A percentile compares a stretch with the other conserved stretches of the same genome.
Evolutionary conservation across 2,329 filamentous ascomycete species (phyloP).

Genomic region (Sclerotinia subarctica): DNA sequence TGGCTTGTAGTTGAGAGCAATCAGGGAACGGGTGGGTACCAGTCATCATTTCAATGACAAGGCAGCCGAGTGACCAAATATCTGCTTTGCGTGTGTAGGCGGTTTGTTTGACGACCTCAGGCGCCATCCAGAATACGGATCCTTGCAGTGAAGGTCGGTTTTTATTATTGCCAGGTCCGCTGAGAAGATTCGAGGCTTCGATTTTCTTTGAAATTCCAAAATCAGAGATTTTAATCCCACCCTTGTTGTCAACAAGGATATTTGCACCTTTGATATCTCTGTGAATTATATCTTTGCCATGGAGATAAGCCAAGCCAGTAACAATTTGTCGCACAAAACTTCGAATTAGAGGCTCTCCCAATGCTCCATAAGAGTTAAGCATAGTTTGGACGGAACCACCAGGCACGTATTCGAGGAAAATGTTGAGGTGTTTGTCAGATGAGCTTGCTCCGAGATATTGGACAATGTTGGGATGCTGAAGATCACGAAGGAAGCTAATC

Average conservation of each 20-base stretch:
- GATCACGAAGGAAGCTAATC: slow-evolving; percentile 87
- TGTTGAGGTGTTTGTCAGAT: slow-evolving; percentile 88
- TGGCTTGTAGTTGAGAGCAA: slow-evolving; percentile 94
- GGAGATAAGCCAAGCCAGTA: slow-evolving; percentile 86
- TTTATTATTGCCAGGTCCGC: slow-evolving; percentile 62
- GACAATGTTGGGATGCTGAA: slow-evolving; percentile 96
- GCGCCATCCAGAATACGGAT: slow-evolving; percentile 99
- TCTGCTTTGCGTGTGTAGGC: slow-evolving; percentile 98
- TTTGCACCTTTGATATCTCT: slow-evolving; percentile 99
- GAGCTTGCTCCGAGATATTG: slow-evolving; percentile 96
- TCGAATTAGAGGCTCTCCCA: slow-evolving; percentile 87
- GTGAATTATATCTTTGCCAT: slow-evolving; percentile 94
- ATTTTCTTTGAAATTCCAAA: slow-evolving; percentile 99
- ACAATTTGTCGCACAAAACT: slow-evolving; percentile 97
- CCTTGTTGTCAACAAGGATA: slow-evolving; percentile 98
- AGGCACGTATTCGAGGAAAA: slow-evolving; percentile 99
- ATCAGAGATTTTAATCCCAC: slow-evolving; percentile 98
- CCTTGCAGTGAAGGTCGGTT: slow-evolving; percentile 82
- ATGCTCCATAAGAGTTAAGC: slow-evolving; percentile 95
- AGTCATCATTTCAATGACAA: slow-evolving; percentile 99
- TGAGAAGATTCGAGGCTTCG: slow-evolving; percentile 82
- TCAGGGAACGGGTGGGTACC: slow-evolving; percentile 95
- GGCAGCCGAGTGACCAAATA: slow-evolving; percentile 95
- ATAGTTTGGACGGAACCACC: slow-evolving; percentile 97
- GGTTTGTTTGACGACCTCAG: slow-evolving; percentile 96